These are phyloP conservation scores for Solanum verrucosum DNA, from an alignment of 257 asterid species.

Conservation along the genomic window DNA sequence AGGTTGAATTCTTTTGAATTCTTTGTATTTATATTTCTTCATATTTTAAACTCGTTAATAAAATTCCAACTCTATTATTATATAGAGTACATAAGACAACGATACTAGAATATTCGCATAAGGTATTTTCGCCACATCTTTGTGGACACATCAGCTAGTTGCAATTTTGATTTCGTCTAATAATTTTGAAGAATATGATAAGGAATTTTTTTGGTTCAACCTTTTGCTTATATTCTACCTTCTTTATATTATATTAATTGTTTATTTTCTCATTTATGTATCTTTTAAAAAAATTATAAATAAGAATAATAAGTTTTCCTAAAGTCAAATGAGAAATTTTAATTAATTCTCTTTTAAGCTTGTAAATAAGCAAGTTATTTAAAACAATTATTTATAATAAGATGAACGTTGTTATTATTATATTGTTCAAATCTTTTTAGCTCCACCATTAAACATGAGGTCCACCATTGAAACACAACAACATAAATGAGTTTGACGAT, in stretches of 20 bases:
- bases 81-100: neutral
- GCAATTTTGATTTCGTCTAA: neutral
- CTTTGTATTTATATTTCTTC: rapidly evolving
- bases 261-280: too few relatives aligned
- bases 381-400: too few relatives aligned
- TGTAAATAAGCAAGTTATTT: too few relatives aligned
- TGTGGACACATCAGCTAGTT: neutral
- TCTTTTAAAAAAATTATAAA: too few relatives aligned
- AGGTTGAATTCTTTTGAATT: too few relatives aligned
- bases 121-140: neutral
- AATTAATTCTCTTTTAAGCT: too few relatives aligned
- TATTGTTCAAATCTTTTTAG: neutral
- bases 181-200: neutral
- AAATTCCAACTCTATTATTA: neutral
- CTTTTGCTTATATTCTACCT: neutral
- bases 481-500: neutral
- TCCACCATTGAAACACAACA: neutral
- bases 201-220: neutral
- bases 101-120: neutral
- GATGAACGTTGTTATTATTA: neutral
- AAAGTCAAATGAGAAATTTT: too few relatives aligned
- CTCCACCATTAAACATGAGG: neutral
- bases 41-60: neutral
- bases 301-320: too few relatives aligned
- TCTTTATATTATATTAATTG: neutral